phyloP scores from a whole-genome alignment of 2,329 filamentous ascomycete species.

The Mycosphaerella arachidis region DNA sequence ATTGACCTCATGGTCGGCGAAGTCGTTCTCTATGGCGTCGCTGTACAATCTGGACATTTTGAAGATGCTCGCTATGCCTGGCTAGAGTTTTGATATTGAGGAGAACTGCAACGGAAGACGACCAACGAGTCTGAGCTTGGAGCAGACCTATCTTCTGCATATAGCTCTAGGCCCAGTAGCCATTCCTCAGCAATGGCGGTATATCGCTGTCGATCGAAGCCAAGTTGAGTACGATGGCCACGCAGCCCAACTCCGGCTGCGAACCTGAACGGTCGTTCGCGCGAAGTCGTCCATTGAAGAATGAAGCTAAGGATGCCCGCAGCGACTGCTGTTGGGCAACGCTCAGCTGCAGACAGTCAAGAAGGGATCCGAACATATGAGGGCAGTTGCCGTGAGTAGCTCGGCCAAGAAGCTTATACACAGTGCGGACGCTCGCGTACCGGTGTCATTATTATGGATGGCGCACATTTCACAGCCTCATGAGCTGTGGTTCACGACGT shows the following conservation, averaged over 20 bases:
- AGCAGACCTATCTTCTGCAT: background rate
- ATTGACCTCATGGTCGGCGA: conserved; percentile 1
- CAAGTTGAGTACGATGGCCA: background rate
- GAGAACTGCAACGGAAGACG: background rate
- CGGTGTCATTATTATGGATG: no score
- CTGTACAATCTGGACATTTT: conserved; percentile 2
- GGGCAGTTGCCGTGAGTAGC: background rate
- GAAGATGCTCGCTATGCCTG: background rate
- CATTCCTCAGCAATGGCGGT: background rate
- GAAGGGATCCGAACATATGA: background rate
- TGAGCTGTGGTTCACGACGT: no score
- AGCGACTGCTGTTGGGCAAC: background rate
- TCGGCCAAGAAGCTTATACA: background rate
- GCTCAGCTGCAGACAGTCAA: background rate
- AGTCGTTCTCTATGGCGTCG: conserved; percentile 5
- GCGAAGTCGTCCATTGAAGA: background rate
- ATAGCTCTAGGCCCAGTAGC: background rate
- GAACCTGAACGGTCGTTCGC: background rate
- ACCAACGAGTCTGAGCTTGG: background rate
- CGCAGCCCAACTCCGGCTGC: background rate
- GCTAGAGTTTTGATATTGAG: background rate
- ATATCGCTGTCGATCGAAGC: background rate
- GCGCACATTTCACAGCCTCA: no score
- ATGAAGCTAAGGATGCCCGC: background rate
- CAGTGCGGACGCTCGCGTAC: background rate